Conservation (phyloP, 2,329 filamentous ascomycete genomes). For the Neofusicoccum ribis region DNA sequence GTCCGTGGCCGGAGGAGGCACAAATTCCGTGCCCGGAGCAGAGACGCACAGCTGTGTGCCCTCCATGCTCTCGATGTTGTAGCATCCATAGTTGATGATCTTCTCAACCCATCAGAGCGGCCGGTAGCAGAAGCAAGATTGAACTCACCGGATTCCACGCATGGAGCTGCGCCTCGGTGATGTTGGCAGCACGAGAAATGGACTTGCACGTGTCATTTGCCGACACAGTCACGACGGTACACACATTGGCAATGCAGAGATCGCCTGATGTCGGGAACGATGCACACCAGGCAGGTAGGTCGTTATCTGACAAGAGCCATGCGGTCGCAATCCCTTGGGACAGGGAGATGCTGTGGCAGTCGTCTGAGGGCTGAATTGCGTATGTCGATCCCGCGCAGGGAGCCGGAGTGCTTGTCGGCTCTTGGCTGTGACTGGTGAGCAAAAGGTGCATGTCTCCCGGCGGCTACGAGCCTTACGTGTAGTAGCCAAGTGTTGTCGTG, state of each 20-base stretch:
- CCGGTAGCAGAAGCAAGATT: too few relatives aligned
- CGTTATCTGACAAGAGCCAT: not conserved
- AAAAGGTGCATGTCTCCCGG: not conserved
- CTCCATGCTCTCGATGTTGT: not conserved
- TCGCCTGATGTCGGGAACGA: not conserved
- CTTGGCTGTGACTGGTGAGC: not conserved
- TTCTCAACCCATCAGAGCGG: too few relatives aligned
- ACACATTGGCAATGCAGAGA: not conserved
- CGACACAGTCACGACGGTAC: not conserved
- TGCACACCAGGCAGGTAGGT: not conserved
- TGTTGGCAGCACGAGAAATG: not conserved
- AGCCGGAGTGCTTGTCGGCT: not conserved
- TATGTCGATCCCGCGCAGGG: not conserved
- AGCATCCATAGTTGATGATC: not conserved
- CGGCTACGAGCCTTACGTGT: not conserved
- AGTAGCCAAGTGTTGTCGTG: not conserved
- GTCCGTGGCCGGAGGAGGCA: not conserved
- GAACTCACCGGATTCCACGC: not conserved
- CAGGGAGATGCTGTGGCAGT: not conserved
- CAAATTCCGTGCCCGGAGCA: not conserved
- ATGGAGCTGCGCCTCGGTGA: not conserved
- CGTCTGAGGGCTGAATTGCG: not conserved
- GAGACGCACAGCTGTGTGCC: not conserved
- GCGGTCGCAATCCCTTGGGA: not conserved
- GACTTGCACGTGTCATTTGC: not conserved